A percentile compares a stretch with the other conserved stretches of the same genome.
Evolutionary conservation across 2,329 filamentous ascomycete genomes (phyloP).

Genomic region (Diaporthe amygdali): DNA sequence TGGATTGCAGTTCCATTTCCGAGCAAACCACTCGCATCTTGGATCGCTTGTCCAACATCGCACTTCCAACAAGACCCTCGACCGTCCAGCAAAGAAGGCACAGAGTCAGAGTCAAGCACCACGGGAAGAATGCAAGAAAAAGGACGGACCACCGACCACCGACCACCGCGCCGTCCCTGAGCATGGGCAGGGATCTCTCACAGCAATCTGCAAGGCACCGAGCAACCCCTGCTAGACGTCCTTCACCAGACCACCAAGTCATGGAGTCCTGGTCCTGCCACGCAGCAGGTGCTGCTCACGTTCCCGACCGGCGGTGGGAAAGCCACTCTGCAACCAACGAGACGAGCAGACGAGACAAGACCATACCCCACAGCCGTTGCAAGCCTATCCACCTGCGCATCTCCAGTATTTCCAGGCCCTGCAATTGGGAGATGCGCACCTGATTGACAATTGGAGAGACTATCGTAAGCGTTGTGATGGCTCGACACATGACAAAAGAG

Average conservation of each 20-base stretch:
- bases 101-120: too few relatives aligned
- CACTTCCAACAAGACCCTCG: not conserved
- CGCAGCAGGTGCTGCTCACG: not conserved
- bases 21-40: not conserved
- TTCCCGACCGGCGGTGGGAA: not conserved
- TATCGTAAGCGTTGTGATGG: not conserved
- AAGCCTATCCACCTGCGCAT: not conserved
- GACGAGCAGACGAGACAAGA: not conserved
- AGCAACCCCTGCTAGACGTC: constrained; percentile 2
- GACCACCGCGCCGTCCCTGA: not conserved
- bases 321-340: not conserved
- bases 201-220: constrained; percentile 22
- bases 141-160: not conserved
- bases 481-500: not conserved
- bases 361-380: constrained; percentile 3
- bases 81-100: not conserved
- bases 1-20: not conserved
- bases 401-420: not conserved
- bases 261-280: not conserved
- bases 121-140: constrained; percentile 1
- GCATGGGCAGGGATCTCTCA: not conserved
- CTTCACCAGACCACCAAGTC: not conserved
- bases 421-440: not conserved
- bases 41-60: not conserved
- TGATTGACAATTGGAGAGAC: not conserved